Base-by-base conservation (phyloP, 257 asterid genomes). In the Fraxinus anomala region DNA sequence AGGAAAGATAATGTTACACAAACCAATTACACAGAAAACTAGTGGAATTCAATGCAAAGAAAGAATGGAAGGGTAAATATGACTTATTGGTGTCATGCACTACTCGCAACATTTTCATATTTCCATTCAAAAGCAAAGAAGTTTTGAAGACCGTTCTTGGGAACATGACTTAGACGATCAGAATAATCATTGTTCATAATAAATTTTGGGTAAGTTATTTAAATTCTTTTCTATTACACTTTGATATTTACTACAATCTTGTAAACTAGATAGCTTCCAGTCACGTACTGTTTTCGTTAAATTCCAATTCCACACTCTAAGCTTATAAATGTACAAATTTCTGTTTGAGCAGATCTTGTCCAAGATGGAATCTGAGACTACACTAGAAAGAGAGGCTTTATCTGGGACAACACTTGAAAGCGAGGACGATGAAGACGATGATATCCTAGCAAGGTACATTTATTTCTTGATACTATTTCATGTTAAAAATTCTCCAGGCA, bases 121-220 rank as follows among this genome's bases (percentile, higher is more conserved):
- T 85, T 59, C 40, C 74, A 16, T 82, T 85, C 28, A 49, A 80
- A 5, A 78, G 72, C 63, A 26, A n/a, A 14, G 54, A 82, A 14
- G 83, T 80, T 10, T 77, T 74, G 56, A 31, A 39, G 68, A 61
- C 37, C n/a, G 81, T 74, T 16, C 31, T 80, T 42, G 7, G 34
- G 7, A 40, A 75, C 69, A 34, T 72, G 1, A 86, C 88, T 1
- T 78, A 83, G 86, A 82, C 73, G 3, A 37, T 85, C 70, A 69
- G 56, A 49, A 74, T 49, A 49, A 16, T 19, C n/a, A 1, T 21
- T 56, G 26, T 56, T 56, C 66, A 10, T 56, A 2, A 19, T 56
- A 1, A 1, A 10, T 56, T 56, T 26, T 56, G 66, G 6, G 5
- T 19, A 1, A 5, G 26, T 26, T 19, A n/a, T 10, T 56, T 26